Conservation (phyloP, 768 basidiomycete species). For the Boletus reticuloceps region DNA sequence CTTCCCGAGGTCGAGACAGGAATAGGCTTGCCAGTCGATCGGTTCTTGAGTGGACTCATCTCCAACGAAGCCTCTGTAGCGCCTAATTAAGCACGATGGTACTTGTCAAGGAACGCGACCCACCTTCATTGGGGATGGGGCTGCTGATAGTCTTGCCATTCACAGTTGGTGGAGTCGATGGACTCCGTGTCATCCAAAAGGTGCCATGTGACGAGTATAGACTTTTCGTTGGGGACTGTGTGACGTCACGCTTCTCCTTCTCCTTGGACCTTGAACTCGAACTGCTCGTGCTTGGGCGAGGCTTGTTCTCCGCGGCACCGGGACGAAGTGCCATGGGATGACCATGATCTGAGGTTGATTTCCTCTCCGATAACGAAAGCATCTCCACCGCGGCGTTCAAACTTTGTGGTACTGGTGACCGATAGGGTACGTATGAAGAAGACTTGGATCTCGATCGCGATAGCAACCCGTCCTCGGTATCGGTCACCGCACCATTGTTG, state of each 20-base stretch:
- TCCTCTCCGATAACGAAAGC: slow-evolving; percentile 38
- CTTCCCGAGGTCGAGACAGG: slow-evolving; percentile 44
- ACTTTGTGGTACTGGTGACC: slow-evolving; percentile 62
- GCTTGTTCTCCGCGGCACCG: slow-evolving; percentile 21
- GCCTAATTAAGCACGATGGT: background rate
- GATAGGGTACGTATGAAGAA: slow-evolving; percentile 52
- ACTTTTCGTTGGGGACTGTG: slow-evolving; percentile 46
- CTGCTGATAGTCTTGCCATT: slow-evolving; percentile 65
- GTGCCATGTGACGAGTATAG: slow-evolving; percentile 36
- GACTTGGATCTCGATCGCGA: slow-evolving; percentile 53
- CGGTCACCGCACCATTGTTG: slow-evolving; percentile 27
- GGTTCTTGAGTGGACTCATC: slow-evolving; percentile 74
- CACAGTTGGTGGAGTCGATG: slow-evolving; percentile 42
- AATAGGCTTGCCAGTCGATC: slow-evolving; percentile 61
- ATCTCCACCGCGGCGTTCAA: slow-evolving; percentile 71
- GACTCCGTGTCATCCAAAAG: slow-evolving; percentile 35
- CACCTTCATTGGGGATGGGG: slow-evolving; percentile 71
- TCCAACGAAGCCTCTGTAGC: slow-evolving; percentile 58
- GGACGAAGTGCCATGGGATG: slow-evolving; percentile 18
- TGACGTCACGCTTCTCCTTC: slow-evolving; percentile 34
- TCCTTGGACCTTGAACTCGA: slow-evolving; percentile 26
- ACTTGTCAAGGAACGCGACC: slow-evolving; percentile 14
- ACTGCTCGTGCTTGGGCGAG: slow-evolving; percentile 32
- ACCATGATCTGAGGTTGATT: slow-evolving; percentile 28
- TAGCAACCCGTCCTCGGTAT: slow-evolving; percentile 36